Evolutionary conservation across 208 protist species (phyloP), one percentile per base, ranked within the genome.

Genomic region (Leishmania aethiopica): DNA sequence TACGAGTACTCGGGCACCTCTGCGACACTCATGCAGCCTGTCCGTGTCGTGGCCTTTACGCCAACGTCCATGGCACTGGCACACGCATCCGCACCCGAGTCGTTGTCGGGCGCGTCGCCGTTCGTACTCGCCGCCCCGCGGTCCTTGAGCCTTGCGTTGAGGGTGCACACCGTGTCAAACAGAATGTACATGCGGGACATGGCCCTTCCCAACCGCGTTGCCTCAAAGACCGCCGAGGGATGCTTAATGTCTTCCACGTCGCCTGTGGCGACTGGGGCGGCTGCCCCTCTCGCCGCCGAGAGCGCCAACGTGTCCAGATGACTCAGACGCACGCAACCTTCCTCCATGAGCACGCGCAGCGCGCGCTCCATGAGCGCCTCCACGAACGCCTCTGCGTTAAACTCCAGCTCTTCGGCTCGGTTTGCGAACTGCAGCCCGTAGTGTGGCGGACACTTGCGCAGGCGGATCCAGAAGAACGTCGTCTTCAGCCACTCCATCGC

Each of bases 401-500:
- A 96, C 62, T 73, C 60, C 32, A 79, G 53, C 51, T 90, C 87
- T 17, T 93, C 93, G 17, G 82, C 84, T 60, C 80, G 80, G 11
- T 77, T 91, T 13, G 64, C 77, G 66, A 96, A 95, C 40, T 81
- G n/a, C 42, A 96, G 82, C 3, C 93, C 94, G 84, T 98, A 98
- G 75, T 95, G 88, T 22, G 83, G 74, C 11, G 95, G 95, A 62
- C 91, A 91, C 53, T 81, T 83, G 3, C 80, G 88, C 37, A 96
- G 84, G 7, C 95, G 91, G 60, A 96, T 94, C 94, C 95, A 98
- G 35, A 97, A 93, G 67, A 97, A 98, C 35, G 96, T 99, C 42
- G 95, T 97, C 79, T 94, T 92, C 19, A 97, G 89, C 96, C 97
- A 99, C 51, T 92, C 88, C 42, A 96, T 71, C 4, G 89, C 96